Evolutionary conservation across 352 stramenopile species (phyloP).

Genomic region (Globisporangium nagaii): DNA sequence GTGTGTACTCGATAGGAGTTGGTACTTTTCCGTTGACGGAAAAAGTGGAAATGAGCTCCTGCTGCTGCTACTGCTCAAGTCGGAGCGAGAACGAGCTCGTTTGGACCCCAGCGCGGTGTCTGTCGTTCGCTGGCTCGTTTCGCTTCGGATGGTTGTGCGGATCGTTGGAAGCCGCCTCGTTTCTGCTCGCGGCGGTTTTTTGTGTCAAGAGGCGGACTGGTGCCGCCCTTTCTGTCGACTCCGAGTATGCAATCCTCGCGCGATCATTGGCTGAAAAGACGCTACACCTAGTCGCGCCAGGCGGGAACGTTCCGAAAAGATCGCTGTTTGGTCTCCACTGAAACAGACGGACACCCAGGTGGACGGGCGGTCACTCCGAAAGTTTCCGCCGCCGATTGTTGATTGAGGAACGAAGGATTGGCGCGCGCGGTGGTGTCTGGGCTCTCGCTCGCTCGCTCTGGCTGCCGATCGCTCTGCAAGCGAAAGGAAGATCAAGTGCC

Average conservation of each 20-base stretch:
- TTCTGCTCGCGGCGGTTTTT: background rate
- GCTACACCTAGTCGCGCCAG: too few species aligned
- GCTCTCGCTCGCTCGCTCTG: too few species aligned
- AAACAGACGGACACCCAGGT: too few species aligned
- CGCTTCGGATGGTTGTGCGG: slow-evolving; percentile 7
- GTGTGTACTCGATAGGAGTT: slow-evolving; percentile 6
- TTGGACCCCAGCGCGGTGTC: too few species aligned
- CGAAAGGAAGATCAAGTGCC: too few species aligned
- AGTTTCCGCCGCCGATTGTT: too few species aligned
- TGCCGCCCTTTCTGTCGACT: background rate
- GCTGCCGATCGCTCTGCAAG: too few species aligned
- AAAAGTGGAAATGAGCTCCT: slow-evolving; percentile 22
- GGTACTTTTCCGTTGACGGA: slow-evolving; percentile 18
- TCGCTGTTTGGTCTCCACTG: too few species aligned
- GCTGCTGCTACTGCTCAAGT: background rate
- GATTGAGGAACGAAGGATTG: too few species aligned
- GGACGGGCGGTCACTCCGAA: too few species aligned
- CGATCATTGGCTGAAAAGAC: background rate
- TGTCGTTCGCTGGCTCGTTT: background rate
- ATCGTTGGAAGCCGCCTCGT: background rate
- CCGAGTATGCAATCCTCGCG: background rate
- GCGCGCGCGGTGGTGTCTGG: too few species aligned
- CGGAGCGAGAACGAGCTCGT: background rate
- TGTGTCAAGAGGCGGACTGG: background rate
- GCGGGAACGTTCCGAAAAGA: too few species aligned